Percentiles rank a stretch among this genome's conserved stretches.
Evolutionary conservation across 2,329 filamentous ascomycete genomes (phyloP).

Genomic region (Colletotrichum theobromicola): DNA sequence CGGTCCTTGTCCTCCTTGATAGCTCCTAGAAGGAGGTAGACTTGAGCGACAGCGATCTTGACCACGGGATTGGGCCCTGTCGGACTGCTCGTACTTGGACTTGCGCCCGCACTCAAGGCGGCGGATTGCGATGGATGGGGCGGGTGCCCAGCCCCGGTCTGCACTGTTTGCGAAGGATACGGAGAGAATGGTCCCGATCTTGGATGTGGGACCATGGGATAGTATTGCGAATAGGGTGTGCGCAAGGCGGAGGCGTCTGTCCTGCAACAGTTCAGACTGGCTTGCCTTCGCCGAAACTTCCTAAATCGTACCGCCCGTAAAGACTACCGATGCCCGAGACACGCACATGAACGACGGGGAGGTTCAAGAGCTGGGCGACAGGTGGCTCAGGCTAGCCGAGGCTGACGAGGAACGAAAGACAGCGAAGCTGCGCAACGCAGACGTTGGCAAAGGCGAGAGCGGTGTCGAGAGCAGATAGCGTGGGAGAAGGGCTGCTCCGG

Average conservation of each 20-base stretch:
- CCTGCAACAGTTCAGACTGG: constrained; percentile 7
- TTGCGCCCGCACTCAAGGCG: constrained; percentile 64
- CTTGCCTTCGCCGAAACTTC: constrained; percentile 11
- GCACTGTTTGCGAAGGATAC: constrained; percentile 62
- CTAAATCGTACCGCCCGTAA: background rate
- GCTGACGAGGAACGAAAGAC: background rate
- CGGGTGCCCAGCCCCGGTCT: constrained; percentile 61
- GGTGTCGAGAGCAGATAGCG: background rate
- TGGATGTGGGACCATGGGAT: constrained; percentile 63
- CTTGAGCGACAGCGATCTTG: constrained; percentile 94
- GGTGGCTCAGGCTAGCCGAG: background rate
- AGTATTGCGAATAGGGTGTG: background rate
- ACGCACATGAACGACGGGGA: background rate
- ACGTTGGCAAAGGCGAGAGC: background rate
- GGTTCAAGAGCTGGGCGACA: background rate
- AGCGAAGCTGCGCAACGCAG: background rate
- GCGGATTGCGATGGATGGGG: constrained; percentile 62
- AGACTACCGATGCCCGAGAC: background rate
- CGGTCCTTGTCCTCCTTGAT: constrained; percentile 93
- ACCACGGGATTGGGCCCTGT: constrained; percentile 73
- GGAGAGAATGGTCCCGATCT: constrained; percentile 70
- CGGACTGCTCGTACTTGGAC: constrained; percentile 66
- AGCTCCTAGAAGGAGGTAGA: constrained; percentile 91
- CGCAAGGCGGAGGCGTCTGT: constrained; percentile 18
- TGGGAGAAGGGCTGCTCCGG: background rate